Percentiles rank a stretch among this genome's conserved stretches.
Evolutionary conservation across 148 eudicot species (phyloP).

Genomic region (Fagopyrum tataricum): DNA sequence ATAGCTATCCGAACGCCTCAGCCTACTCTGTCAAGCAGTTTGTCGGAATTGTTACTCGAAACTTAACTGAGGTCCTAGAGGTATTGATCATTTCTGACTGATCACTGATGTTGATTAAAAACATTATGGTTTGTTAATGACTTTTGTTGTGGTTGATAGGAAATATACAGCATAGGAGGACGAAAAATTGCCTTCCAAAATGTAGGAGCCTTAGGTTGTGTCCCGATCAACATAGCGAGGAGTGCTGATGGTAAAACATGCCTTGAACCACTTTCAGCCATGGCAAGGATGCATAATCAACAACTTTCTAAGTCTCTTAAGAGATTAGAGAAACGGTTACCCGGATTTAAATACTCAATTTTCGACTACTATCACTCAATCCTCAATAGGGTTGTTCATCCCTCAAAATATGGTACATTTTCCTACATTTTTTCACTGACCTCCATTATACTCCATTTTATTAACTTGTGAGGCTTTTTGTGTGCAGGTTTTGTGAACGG

Average conservation of each 20-base stretch:
- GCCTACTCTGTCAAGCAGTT: conserved; percentile 1
- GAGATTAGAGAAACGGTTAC: conserved; percentile 5
- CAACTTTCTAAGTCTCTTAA: not conserved
- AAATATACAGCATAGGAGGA: conserved; percentile 19
- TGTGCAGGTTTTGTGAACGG: conserved; percentile 14
- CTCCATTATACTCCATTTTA: not conserved
- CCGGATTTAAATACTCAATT: conserved; percentile 20
- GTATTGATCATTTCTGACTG: conserved; percentile 1
- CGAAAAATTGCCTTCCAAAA: conserved; percentile 21
- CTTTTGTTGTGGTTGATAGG: not conserved
- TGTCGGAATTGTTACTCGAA: conserved; percentile 15
- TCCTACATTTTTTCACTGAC: too few species aligned
- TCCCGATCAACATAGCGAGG: conserved; percentile 12
- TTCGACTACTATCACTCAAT: conserved; percentile 20
- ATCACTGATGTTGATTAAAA: not conserved
- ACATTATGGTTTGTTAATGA: not conserved
- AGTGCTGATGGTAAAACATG: conserved; percentile 13
- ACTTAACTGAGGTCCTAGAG: conserved; percentile 15
- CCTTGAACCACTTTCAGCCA: not conserved
- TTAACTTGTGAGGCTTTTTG: not conserved
- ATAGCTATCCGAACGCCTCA: conserved; percentile 6
- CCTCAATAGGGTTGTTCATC: conserved; percentile 13
- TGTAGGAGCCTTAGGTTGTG: conserved; percentile 21
- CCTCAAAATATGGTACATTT: conserved; percentile 19
- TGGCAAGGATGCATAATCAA: conserved; percentile 15